phyloP scores from a whole-genome alignment of 192 early-diverging fungal species.

The Pecoramyces ruminantium region DNA sequence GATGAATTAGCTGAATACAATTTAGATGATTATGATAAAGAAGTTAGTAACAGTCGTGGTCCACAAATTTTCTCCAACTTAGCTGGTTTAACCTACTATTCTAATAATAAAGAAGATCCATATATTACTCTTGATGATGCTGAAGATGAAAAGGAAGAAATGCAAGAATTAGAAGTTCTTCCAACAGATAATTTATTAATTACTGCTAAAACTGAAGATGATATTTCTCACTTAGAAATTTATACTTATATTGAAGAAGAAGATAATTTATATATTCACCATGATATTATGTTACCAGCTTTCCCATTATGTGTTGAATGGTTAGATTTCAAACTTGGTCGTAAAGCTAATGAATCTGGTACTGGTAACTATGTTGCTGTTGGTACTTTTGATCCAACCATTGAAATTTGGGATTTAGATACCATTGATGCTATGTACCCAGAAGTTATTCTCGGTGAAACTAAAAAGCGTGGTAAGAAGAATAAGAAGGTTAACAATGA shows the following conservation, averaged over 20 bases:
- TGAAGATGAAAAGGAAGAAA: conserved; percentile 67
- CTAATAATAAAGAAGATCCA: conserved; percentile 65
- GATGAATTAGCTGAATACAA: conserved; percentile 70
- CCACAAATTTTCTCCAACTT: conserved; percentile 65
- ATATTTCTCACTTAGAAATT: conserved; percentile 87
- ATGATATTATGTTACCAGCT: conserved; percentile 93
- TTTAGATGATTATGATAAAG: conserved; percentile 83
- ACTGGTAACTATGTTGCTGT: conserved; percentile 83
- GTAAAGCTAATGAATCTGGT: conserved; percentile 24
- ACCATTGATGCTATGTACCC: conserved; percentile 80
- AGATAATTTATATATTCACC: conserved; percentile 87
- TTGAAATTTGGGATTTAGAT: conserved; percentile 98
- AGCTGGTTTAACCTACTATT: conserved; percentile 73
- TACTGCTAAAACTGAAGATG: conserved; percentile 91
- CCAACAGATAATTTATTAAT: conserved; percentile 72
- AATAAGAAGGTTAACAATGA: conserved; percentile 44
- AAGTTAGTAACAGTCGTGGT: conserved; percentile 23
- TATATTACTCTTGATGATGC: conserved; percentile 55
- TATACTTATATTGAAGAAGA: conserved; percentile 68
- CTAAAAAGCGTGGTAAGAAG: conserved; percentile 26
- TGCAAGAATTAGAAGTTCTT: conserved; percentile 60
- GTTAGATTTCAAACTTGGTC: conserved; percentile 74
- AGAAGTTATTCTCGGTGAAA: conserved; percentile 66
- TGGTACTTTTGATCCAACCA: conserved; percentile 87
- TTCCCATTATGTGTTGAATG: conserved; percentile 93